phyloP scores from a whole-genome alignment of 2,329 filamentous ascomycete genomes.

The Apiospora hydei region DNA sequence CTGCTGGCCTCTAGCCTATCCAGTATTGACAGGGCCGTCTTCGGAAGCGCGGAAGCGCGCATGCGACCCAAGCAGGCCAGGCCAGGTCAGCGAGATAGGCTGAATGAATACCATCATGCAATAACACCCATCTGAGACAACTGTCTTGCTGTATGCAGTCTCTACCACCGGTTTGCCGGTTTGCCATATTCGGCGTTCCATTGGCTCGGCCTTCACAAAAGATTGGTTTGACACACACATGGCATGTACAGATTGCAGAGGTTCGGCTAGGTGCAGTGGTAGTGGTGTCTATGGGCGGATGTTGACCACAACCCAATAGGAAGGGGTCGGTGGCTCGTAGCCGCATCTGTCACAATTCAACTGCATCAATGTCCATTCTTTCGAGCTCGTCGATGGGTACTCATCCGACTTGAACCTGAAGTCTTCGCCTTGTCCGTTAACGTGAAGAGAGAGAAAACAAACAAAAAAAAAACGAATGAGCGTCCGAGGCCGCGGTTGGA shows the following conservation, averaged over 20 bases:
- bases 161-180: background rate
- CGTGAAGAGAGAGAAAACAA: no score
- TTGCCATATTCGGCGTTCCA: background rate
- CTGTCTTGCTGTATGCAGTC: background rate
- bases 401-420: background rate
- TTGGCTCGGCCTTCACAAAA: background rate
- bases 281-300: background rate
- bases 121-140: background rate
- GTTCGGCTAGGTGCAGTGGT: conserved; percentile 1
- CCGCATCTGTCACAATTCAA: background rate
- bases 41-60: background rate
- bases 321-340: background rate
- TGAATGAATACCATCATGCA: background rate
- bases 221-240: background rate
- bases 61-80: background rate
- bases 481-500: background rate
- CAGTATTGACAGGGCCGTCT: background rate
- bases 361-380: background rate
- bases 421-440: background rate
- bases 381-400: background rate
- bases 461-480: background rate
- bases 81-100: background rate
- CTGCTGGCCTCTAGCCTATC: background rate
- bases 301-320: background rate
- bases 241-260: background rate